Conservation (phyloP, 805 yeast genomes). For the Saccharomycopsis olivae region DNA sequence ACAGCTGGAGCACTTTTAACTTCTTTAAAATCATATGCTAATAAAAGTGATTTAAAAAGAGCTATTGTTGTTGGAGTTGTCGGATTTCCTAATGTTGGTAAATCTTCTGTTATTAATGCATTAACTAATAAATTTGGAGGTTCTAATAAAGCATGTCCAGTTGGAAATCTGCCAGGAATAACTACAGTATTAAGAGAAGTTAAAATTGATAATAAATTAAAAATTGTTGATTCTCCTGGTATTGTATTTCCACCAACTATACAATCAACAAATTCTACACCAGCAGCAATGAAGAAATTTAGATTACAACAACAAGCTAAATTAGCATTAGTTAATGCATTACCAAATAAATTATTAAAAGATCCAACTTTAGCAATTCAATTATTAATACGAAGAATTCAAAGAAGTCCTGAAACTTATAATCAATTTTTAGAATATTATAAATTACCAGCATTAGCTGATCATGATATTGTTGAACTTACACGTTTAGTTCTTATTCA, state of each 20-base stretch:
- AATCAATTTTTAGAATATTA: conserved; percentile 65
- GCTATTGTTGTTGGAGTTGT: conserved; percentile 89
- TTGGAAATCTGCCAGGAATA: conserved; percentile 96
- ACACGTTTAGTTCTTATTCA: conserved; percentile 83
- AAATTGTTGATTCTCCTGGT: conserved; percentile 92
- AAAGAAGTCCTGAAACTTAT: conserved; percentile 55
- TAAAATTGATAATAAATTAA: conserved; percentile 81
- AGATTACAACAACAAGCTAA: conserved; percentile 75
- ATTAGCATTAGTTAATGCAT: conserved; percentile 74
- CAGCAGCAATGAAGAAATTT: conserved; percentile 39
- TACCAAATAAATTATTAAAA: conserved; percentile 74
- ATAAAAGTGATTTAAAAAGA: conserved; percentile 75
- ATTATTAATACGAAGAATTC: conserved; percentile 61
- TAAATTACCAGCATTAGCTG: conserved; percentile 68
- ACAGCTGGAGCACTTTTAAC: conserved; percentile 69
- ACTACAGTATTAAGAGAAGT: conserved; percentile 88
- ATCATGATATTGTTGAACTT: conserved; percentile 53
- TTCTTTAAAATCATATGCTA: conserved; percentile 77
- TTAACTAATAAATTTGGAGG: conserved; percentile 47
- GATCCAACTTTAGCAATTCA: conserved; percentile 83
- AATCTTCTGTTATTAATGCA: conserved; percentile 88
- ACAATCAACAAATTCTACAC: conserved; percentile 9
- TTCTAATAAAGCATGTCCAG: conserved; percentile 64
- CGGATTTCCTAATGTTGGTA: conserved; percentile 97
- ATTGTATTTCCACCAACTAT: conserved; percentile 83